Conservation (phyloP, 805 yeast species). For the Barnettozyma siamensis region DNA sequence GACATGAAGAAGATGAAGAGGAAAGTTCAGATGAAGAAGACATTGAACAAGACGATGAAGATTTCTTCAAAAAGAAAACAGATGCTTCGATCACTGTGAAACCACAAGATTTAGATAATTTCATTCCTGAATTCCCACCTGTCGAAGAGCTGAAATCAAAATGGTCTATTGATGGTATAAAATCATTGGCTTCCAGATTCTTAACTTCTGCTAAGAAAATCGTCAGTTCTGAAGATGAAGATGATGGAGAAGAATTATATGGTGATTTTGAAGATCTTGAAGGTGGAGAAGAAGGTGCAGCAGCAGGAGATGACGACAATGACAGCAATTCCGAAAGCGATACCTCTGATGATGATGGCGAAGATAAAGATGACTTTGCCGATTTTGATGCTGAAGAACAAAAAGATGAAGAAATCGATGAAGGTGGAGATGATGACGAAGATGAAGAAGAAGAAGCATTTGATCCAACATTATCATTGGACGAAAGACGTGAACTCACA, state of each 20-base stretch:
- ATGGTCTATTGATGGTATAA: slow-evolving; percentile 41
- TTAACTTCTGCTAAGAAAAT: slow-evolving; percentile 47
- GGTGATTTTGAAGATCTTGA: slow-evolving; percentile 56
- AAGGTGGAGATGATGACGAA: slow-evolving; percentile 33
- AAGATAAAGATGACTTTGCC: slow-evolving; percentile 36
- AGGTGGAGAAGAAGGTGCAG: slow-evolving; percentile 11
- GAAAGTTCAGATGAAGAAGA: slow-evolving; percentile 38
- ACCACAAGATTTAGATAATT: slow-evolving; percentile 33
- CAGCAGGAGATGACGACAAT: too few species aligned
- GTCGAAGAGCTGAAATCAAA: slow-evolving; percentile 40
- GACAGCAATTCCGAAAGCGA: slow-evolving; percentile 10
- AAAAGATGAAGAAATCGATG: slow-evolving; percentile 39
- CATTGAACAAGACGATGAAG: slow-evolving; percentile 43
- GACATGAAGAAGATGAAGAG: slow-evolving; percentile 41
- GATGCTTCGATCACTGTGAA: slow-evolving; percentile 20
- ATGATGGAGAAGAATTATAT: slow-evolving; percentile 44
- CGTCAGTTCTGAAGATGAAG: slow-evolving; percentile 31
- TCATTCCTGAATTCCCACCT: slow-evolving; percentile 32
- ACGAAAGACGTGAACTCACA: slow-evolving; percentile 70
- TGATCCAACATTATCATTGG: slow-evolving; percentile 44
- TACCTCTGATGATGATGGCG: slow-evolving; percentile 10
- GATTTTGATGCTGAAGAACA: slow-evolving; percentile 49
- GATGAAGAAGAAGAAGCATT: slow-evolving; percentile 33
- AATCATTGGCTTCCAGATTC: slow-evolving; percentile 40
- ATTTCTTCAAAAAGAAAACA: slow-evolving; percentile 48